phyloP scores from a whole-genome alignment of 192 early-diverging fungal genomes.

The Linnemannia hyalina region DNA sequence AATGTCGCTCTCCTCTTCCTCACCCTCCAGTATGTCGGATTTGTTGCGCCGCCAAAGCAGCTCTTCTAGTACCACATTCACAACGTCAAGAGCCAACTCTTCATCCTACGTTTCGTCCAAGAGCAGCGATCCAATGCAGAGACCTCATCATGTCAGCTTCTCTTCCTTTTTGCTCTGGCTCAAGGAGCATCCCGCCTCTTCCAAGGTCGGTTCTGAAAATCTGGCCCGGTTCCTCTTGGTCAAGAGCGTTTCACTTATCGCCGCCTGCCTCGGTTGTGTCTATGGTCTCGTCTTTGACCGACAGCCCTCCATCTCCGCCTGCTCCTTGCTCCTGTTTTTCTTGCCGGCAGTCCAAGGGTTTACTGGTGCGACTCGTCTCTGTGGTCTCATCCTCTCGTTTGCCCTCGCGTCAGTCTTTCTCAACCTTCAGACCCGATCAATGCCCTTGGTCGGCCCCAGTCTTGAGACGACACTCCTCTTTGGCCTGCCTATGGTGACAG shows the following conservation, averaged over 20 bases:
- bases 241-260: constrained; percentile 39
- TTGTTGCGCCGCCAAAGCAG: constrained; percentile 34
- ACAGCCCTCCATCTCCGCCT: constrained; percentile 23
- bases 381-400: constrained; percentile 28
- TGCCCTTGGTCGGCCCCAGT: constrained; percentile 46
- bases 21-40: constrained; percentile 19
- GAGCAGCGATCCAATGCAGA: constrained; percentile 16
- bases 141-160: constrained; percentile 22
- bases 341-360: constrained; percentile 49
- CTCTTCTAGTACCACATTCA: not conserved
- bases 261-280: constrained; percentile 44
- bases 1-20: constrained; percentile 30
- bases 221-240: constrained; percentile 35
- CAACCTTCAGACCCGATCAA: constrained; percentile 30
- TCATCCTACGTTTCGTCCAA: constrained; percentile 4
- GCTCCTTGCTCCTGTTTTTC: constrained; percentile 39
- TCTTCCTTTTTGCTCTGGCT: constrained; percentile 39
- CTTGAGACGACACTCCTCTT: constrained; percentile 39
- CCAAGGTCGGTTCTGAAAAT: constrained; percentile 43
- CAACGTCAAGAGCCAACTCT: not conserved
- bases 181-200: constrained; percentile 37
- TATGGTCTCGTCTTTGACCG: constrained; percentile 50
- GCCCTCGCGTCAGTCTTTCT: constrained; percentile 21
- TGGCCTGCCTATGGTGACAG: constrained; percentile 33
- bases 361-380: constrained; percentile 42